phyloP scores from a whole-genome alignment of 2,329 filamentous ascomycete genomes.

The Aspergillus caelatus region DNA sequence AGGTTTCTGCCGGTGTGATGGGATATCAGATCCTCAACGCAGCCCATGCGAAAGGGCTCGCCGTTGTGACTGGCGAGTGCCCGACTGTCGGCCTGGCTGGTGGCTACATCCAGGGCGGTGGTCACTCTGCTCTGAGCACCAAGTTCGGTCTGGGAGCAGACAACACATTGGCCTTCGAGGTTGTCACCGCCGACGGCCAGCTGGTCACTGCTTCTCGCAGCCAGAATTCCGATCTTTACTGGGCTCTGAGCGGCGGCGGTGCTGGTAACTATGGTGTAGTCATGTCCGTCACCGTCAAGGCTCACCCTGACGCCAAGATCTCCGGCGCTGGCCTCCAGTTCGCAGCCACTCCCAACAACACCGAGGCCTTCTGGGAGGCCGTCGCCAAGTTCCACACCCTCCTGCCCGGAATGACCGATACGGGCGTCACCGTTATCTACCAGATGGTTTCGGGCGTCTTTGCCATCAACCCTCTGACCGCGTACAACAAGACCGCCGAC shows the following conservation, averaged over 20 bases:
- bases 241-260: constrained; percentile 64
- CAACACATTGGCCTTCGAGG: constrained; percentile 58
- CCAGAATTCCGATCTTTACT: constrained; percentile 61
- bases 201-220: constrained; percentile 52
- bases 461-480: constrained; percentile 50
- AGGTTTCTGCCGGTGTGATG: constrained; percentile 57
- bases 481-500: constrained; percentile 49
- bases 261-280: constrained; percentile 63
- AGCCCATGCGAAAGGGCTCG: constrained; percentile 50
- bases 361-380: constrained; percentile 55
- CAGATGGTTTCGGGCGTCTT: constrained; percentile 55
- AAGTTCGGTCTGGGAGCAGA: constrained; percentile 63
- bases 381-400: constrained; percentile 54
- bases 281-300: constrained; percentile 57
- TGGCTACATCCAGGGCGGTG: constrained; percentile 64
- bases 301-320: constrained; percentile 49
- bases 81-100: constrained; percentile 62
- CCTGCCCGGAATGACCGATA: constrained; percentile 55
- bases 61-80: constrained; percentile 58
- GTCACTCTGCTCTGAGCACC: constrained; percentile 58
- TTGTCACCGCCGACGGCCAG: constrained; percentile 55
- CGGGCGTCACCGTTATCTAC: constrained; percentile 54
- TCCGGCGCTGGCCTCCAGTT: constrained; percentile 52
- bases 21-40: constrained; percentile 54
- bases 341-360: constrained; percentile 31